Evolutionary conservation across 2,329 filamentous ascomycete species (phyloP).

Genomic region (Nectriaceae sp.): DNA sequence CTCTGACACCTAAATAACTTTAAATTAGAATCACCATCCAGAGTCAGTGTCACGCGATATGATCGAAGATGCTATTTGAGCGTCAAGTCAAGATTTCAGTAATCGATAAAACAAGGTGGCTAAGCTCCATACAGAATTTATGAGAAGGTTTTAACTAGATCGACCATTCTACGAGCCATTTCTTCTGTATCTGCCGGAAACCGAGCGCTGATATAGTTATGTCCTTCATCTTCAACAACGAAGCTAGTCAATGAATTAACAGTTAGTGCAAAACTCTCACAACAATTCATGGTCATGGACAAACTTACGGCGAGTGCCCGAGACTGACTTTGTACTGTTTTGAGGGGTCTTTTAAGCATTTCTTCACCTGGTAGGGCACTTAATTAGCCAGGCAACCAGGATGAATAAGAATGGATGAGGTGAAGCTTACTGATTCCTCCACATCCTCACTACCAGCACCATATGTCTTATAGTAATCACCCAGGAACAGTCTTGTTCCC

Average conservation of each 20-base stretch:
- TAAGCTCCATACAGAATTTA: background rate
- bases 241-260: constrained; percentile 37
- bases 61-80: no score
- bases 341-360: constrained; percentile 5
- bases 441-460: constrained; percentile 52
- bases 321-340: constrained; percentile 48
- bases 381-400: background rate
- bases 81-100: no score
- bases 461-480: constrained; percentile 60
- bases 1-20: no score
- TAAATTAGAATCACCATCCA: no score
- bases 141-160: constrained; percentile 2
- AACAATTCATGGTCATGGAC: background rate
- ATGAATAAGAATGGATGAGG: background rate
- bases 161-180: constrained; percentile 9
- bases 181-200: constrained; percentile 45
- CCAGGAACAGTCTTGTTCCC: constrained; percentile 49
- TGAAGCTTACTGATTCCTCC: constrained; percentile 43
- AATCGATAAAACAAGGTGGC: no score
- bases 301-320: constrained; percentile 42
- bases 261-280: background rate
- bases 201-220: constrained; percentile 51
- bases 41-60: no score
- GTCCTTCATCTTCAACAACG: constrained; percentile 48
- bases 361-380: constrained; percentile 5